Percentiles rank a stretch among this genome's conserved stretches.
Conservation (phyloP, 345 rosid genomes). For the Atalantia buxifolia region DNA sequence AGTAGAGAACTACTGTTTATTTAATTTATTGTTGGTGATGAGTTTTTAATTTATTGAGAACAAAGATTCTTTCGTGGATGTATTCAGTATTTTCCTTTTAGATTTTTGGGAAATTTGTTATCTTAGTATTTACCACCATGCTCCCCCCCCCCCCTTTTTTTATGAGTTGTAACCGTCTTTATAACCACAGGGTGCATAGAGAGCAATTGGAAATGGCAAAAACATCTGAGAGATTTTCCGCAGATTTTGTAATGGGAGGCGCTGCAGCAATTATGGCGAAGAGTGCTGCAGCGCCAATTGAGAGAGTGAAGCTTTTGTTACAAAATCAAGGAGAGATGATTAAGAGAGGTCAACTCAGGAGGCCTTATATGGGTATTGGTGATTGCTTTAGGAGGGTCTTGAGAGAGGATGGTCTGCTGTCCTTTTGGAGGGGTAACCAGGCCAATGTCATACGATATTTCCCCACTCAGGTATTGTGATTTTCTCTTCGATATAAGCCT, state of each 20-base stretch:
- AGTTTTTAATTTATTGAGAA: not conserved
- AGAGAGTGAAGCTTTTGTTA: slow-evolving; percentile 87
- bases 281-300: slow-evolving; percentile 86
- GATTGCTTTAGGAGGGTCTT: slow-evolving; percentile 75
- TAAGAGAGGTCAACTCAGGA: slow-evolving; percentile 64
- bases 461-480: slow-evolving; percentile 72
- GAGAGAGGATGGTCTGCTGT: slow-evolving; percentile 74
- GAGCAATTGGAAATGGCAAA: slow-evolving; percentile 27
- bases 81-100: not conserved
- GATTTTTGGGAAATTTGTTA: not conserved
- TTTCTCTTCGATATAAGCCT: not conserved
- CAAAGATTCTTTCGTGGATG: not conserved
- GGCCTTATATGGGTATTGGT: slow-evolving; percentile 58
- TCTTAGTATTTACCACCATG: not conserved
- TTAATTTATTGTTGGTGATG: not conserved
- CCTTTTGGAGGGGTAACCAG: slow-evolving; percentile 97
- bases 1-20: not conserved
- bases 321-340: slow-evolving; percentile 96
- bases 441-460: slow-evolving; percentile 86
- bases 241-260: slow-evolving; percentile 81
- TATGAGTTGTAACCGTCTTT: not conserved
- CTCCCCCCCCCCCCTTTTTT: too few species aligned
- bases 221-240: slow-evolving; percentile 62
- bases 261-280: slow-evolving; percentile 70
- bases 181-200: not conserved